phyloP scores from a whole-genome alignment of 1,284 basidiomycete genomes.

The Pseudozyma flocculosa region DNA sequence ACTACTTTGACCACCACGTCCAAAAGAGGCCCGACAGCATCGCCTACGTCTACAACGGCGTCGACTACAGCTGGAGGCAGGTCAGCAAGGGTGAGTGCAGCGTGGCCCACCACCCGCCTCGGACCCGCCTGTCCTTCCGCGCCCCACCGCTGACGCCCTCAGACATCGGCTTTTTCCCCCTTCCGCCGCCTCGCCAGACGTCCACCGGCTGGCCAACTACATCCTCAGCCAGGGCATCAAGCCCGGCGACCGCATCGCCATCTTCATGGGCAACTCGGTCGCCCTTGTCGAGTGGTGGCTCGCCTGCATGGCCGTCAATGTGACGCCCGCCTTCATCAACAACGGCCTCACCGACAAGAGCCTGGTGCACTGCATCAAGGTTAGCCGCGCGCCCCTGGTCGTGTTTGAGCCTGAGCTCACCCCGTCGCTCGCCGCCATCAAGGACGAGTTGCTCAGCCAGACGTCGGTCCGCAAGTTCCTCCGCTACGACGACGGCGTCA shows the following conservation, averaged over 20 bases:
- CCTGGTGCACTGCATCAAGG: conserved; percentile 54
- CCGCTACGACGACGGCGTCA: conserved; percentile 50
- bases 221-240: conserved; percentile 42
- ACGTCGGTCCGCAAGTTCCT: conserved; percentile 31
- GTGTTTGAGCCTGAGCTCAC: conserved; percentile 55
- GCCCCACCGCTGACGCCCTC: too few relatives aligned
- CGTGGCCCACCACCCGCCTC: too few relatives aligned
- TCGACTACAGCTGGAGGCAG: conserved; percentile 42
- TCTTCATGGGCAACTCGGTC: conserved; percentile 51
- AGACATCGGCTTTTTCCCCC: background rate
- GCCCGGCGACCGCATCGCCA: conserved; percentile 43
- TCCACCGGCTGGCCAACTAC: conserved; percentile 40
- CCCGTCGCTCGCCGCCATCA: conserved; percentile 34
- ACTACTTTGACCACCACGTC: conserved; percentile 38
- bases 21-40: conserved; percentile 30
- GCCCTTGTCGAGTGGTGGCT: conserved; percentile 46
- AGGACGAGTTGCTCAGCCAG: conserved; percentile 25
- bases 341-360: conserved; percentile 52
- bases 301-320: conserved; percentile 49
- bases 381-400: conserved; percentile 45
- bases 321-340: conserved; percentile 58
- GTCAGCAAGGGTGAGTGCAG: conserved; percentile 29
- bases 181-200: conserved; percentile 6
- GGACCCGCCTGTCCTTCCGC: too few relatives aligned
- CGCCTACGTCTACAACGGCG: conserved; percentile 48